phyloP scores from a whole-genome alignment of 192 early-diverging fungal species.

The Geranomyces michiganensis region DNA sequence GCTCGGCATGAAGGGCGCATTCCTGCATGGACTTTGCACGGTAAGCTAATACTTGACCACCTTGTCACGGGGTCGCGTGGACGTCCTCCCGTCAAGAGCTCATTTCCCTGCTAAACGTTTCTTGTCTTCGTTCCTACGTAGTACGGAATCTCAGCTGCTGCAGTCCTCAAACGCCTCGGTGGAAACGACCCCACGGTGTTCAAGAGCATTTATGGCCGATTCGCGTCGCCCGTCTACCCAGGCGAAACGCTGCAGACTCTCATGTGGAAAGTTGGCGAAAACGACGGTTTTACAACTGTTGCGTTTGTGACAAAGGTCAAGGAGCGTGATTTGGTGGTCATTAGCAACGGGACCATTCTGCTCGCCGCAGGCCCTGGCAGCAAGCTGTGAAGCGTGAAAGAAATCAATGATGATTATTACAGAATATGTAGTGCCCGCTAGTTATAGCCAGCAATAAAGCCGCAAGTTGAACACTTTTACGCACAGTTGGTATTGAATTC shows the following conservation, averaged over 20 bases:
- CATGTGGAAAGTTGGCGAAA: constrained; percentile 71
- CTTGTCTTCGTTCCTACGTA: too few species aligned
- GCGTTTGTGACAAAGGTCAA: constrained; percentile 63
- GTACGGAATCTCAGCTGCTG: constrained; percentile 62
- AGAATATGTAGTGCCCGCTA: too few species aligned
- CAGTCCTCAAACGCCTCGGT: constrained; percentile 60
- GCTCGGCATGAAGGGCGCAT: constrained; percentile 72
- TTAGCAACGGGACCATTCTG: constrained; percentile 61
- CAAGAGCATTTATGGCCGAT: constrained; percentile 67
- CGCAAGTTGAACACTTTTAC: too few species aligned
- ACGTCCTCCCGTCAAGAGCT: too few species aligned
- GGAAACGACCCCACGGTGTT: constrained; percentile 57
- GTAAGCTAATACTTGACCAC: too few species aligned
- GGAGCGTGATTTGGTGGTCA: constrained; percentile 61
- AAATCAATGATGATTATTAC: neutral
- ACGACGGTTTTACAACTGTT: constrained; percentile 49
- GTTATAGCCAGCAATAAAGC: too few species aligned
- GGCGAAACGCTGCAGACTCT: constrained; percentile 68
- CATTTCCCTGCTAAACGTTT: too few species aligned
- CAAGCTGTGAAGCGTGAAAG: constrained; percentile 21
- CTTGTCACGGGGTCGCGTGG: too few species aligned
- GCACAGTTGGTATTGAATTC: too few species aligned
- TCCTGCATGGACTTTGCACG: constrained; percentile 71
- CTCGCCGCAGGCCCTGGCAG: constrained; percentile 26
- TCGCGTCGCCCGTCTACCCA: constrained; percentile 71